Conservation (phyloP, 257 asterid species). For the Scutellaria galericulata region DNA sequence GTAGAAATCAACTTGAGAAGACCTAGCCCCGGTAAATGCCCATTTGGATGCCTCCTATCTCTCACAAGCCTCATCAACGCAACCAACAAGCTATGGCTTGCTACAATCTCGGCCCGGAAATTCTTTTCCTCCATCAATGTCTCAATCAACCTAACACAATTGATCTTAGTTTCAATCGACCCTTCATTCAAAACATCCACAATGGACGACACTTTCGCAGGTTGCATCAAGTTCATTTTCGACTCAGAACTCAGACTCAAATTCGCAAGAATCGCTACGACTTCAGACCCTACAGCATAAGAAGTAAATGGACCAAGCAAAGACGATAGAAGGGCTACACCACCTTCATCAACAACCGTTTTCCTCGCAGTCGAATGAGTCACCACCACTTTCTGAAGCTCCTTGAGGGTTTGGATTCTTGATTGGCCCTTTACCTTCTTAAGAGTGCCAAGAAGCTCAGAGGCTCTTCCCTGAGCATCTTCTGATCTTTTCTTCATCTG, state of each 20-base stretch:
- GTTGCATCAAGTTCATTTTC: constrained; percentile 63
- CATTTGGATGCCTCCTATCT: constrained; percentile 61
- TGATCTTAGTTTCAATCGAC: constrained; percentile 68
- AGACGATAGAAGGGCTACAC: constrained; percentile 57
- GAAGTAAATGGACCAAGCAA: constrained; percentile 70
- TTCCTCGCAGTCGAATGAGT: constrained; percentile 61
- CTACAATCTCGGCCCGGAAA: constrained; percentile 50
- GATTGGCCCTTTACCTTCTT: constrained; percentile 73
- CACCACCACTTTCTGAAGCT: constrained; percentile 53
- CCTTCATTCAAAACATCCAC: constrained; percentile 82
- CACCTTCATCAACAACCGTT: constrained; percentile 58
- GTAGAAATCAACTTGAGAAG: constrained; percentile 54
- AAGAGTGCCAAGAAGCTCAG: constrained; percentile 63
- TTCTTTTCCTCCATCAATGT: constrained; percentile 58
- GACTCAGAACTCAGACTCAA: constrained; percentile 56
- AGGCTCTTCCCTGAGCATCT: constrained; percentile 78
- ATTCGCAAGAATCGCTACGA: constrained; percentile 62
- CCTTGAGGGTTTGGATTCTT: constrained; percentile 64
- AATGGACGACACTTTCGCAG: constrained; percentile 63
- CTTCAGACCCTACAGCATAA: constrained; percentile 74
- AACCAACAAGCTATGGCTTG: constrained; percentile 73
- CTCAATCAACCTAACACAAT: constrained; percentile 65
- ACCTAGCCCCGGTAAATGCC: constrained; percentile 59
- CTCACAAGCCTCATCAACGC: constrained; percentile 70
- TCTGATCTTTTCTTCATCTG: constrained; percentile 78